phyloP scores from a whole-genome alignment of 306 rosid species.

The Prunus persica region DNA sequence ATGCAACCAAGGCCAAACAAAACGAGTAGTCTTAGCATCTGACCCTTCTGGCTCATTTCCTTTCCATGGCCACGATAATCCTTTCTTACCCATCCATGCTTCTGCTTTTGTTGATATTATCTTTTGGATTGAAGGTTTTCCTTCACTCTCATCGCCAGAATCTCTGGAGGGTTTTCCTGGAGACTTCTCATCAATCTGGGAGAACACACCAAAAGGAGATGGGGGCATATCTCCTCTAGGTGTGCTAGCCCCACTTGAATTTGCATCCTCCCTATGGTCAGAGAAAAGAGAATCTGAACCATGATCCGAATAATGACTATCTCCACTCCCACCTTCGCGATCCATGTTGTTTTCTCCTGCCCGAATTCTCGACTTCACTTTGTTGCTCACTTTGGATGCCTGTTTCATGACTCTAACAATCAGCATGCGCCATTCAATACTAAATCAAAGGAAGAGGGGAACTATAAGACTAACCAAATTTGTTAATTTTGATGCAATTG shows the following conservation, averaged over 20 bases:
- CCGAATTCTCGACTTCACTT: constrained; percentile 76
- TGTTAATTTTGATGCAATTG: constrained; percentile 77
- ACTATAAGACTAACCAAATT: constrained; percentile 76
- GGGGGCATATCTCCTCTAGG: constrained; percentile 73
- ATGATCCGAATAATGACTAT: constrained; percentile 64
- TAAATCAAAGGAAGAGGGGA: constrained; percentile 30
- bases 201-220: constrained; percentile 52
- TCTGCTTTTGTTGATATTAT: constrained; percentile 70
- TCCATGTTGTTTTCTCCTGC: constrained; percentile 55
- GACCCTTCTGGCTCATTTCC: constrained; percentile 63
- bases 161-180: constrained; percentile 55
- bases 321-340: constrained; percentile 74
- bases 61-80: constrained; percentile 89
- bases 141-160: constrained; percentile 67
- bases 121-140: constrained; percentile 62
- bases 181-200: constrained; percentile 55
- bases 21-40: constrained; percentile 44
- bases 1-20: constrained; percentile 58
- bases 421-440: constrained; percentile 36
- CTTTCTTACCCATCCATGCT: constrained; percentile 87
- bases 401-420: constrained; percentile 44
- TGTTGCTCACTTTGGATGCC: constrained; percentile 94
- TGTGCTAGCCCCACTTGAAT: constrained; percentile 94
- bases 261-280: constrained; percentile 82
- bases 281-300: constrained; percentile 43